Evolutionary conservation across 164 flowering plant genomes (phyloP).

Genomic region (Vitis riparia): DNA sequence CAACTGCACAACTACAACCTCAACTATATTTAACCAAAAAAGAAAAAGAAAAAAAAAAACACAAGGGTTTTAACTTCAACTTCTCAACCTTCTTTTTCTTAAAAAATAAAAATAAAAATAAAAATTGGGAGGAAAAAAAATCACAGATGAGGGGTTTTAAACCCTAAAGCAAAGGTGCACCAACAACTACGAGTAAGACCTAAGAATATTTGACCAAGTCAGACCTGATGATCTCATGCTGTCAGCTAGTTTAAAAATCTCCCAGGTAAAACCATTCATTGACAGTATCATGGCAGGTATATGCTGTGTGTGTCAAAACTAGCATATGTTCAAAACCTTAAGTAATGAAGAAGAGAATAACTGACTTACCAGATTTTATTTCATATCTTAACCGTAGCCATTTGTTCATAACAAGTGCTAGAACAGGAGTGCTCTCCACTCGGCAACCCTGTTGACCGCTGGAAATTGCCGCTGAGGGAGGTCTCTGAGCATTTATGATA

Average conservation of each 20-base stretch:
- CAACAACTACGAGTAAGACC: too few species aligned
- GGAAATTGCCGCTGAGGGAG: conserved; percentile 21
- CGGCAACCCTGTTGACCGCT: conserved; percentile 34
- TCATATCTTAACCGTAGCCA: conserved; percentile 88
- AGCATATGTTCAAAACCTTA: not conserved
- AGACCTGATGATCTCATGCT: not conserved
- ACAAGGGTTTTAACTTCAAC: too few species aligned
- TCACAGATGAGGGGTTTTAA: too few species aligned
- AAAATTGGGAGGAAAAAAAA: too few species aligned
- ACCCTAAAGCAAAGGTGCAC: too few species aligned
- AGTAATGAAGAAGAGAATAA: not conserved
- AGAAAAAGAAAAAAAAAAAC: too few species aligned
- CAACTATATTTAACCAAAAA: too few species aligned
- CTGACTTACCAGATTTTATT: conserved; percentile 63
- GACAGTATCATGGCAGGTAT: not conserved
- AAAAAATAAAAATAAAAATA: too few species aligned
- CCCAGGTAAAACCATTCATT: not conserved
- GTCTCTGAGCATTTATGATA: conserved; percentile 48
- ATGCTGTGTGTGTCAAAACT: not conserved
- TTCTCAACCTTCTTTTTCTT: too few species aligned
- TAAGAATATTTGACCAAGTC: too few species aligned
- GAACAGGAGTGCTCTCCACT: conserved; percentile 52
- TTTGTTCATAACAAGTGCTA: conserved; percentile 58
- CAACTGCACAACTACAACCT: too few species aligned
- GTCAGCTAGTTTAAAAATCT: not conserved